Evolutionary conservation across 1,139 yeast species (phyloP).

Genomic region (Lodderomyces elongisporus): DNA sequence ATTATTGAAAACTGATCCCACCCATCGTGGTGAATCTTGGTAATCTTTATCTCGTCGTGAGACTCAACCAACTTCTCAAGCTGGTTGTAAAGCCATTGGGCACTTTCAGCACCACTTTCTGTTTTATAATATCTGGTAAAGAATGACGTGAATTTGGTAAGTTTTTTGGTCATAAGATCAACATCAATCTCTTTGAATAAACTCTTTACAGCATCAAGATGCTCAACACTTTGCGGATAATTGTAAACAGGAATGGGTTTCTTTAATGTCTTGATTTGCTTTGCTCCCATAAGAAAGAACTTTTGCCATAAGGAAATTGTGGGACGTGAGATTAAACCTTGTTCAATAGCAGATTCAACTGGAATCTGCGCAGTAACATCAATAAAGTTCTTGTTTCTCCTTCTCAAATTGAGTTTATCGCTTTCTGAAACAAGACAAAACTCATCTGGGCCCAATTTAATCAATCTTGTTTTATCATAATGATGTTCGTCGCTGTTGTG

Average conservation of each 20-base stretch:
- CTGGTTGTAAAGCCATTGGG: slow-evolving; percentile 61
- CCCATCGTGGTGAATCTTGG: slow-evolving; percentile 30
- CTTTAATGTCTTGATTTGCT: slow-evolving; percentile 25
- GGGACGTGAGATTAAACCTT: slow-evolving; percentile 23
- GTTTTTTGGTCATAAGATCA: slow-evolving; percentile 45
- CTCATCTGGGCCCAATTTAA: slow-evolving; percentile 36
- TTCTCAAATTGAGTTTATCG: slow-evolving; percentile 51
- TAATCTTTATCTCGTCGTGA: slow-evolving; percentile 26
- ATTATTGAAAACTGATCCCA: slow-evolving; percentile 45
- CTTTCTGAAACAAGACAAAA: slow-evolving; percentile 47
- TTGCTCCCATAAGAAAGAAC: slow-evolving; percentile 24
- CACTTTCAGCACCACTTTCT: slow-evolving; percentile 62
- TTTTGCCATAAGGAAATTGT: slow-evolving; percentile 11
- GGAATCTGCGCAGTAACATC: slow-evolving; percentile 58
- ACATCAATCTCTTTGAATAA: slow-evolving; percentile 40
- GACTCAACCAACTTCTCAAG: slow-evolving; percentile 41
- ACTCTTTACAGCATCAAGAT: slow-evolving; percentile 34
- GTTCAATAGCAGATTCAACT: slow-evolving; percentile 28
- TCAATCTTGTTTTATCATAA: slow-evolving; percentile 21
- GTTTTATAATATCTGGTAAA: slow-evolving; percentile 80
- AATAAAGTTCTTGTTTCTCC: slow-evolving; percentile 55
- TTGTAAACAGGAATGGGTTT: slow-evolving; percentile 36
- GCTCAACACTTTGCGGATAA: slow-evolving; percentile 50
- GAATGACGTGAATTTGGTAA: slow-evolving; percentile 65
- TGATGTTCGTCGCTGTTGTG: too few relatives aligned